These are phyloP conservation scores for Triticum monococcum DNA, from an alignment of 176 grass and related monocot genomes.

Conservation along the genomic window DNA sequence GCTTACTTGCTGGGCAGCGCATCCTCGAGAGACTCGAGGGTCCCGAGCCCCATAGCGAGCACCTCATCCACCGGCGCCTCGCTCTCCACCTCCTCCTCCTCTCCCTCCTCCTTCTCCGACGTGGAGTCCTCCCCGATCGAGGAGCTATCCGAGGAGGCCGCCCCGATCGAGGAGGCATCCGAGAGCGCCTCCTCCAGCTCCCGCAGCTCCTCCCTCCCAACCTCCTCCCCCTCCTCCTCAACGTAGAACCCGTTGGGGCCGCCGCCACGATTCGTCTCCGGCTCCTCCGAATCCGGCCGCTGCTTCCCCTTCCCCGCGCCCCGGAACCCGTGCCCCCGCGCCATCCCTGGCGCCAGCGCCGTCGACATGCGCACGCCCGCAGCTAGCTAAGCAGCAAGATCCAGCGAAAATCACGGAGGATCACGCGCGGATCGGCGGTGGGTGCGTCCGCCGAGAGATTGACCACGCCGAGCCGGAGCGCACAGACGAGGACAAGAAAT, in stretches of 20 bases:
- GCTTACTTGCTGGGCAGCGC: constrained; percentile 67
- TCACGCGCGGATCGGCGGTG: background rate
- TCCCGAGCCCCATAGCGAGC: constrained; percentile 30
- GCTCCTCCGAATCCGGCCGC: constrained; percentile 2
- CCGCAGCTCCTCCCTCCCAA: background rate
- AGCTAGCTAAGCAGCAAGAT: background rate
- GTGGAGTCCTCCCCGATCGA: constrained; percentile 52
- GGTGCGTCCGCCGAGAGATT: background rate
- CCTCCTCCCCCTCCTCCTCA: background rate
- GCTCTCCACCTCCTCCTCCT: constrained; percentile 43
- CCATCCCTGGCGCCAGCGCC: constrained; percentile 33
- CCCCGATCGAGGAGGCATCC: constrained; percentile 45
- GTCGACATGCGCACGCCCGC: constrained; percentile 15
- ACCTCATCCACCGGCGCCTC: constrained; percentile 13
- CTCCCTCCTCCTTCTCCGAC: constrained; percentile 39
- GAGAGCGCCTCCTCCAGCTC: constrained; percentile 27
- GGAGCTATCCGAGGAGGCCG: constrained; percentile 51
- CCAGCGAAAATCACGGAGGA: background rate
- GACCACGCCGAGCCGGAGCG: background rate
- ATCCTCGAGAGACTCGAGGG: constrained; percentile 58
- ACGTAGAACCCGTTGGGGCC: constrained; percentile 14
- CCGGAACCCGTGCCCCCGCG: constrained; percentile 34
- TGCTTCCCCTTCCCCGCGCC: constrained; percentile 23
- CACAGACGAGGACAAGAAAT: constrained; percentile 32
- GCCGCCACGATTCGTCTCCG: background rate